Evolutionary conservation across 2,329 filamentous ascomycete species (phyloP), one percentile per base, ranked within the genome.

Genomic region (Aspergillus bombycis): DNA sequence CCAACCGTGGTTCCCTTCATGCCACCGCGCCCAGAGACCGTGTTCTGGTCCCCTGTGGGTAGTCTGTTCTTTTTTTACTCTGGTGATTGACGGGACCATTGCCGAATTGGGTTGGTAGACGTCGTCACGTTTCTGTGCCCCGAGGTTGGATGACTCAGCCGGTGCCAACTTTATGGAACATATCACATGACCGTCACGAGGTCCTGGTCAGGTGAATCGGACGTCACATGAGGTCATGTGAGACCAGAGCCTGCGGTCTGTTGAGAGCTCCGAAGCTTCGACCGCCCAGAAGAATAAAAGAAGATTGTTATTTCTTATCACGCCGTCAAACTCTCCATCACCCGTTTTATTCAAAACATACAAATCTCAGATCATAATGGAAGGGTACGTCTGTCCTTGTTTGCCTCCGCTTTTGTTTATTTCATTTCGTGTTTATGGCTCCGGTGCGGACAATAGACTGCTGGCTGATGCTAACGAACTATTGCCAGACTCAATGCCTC

Each of bases 401-500:
- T 36, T 36, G 23, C 4, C 9, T 23, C 21, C 9, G 9, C 45
- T 26, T 48, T 23, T 14, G 11, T 28, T 16, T 12, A 45, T 41
- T 9, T 41, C 12, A 11, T 28, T 48, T 23, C 16, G 45, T 4
- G 11, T 26, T 23, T 26, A 12, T 32, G 45, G 11, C 23, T 23
- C 52, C 4, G 4, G 14, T 9, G 30, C 21, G 3, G 12, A 19
- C 11, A 26, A 5, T 23, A 14, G 34, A 23, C 34, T 43, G 10
- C n/a, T 23, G 26, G 30, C 19, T 30, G 10, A 30, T 57, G 43
- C 67, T 64, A 63, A 65, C 58, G 23, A 45, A 58, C 58, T 64
- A 41, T 41, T 41, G 2, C 58, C 73, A 91, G 89, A 72, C 90
- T 96, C 78, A 92, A 87, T 71, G 78, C 85, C 74, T 80, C 88